These are phyloP conservation scores for Leishmania tropica DNA, from an alignment of 208 protist genomes.

Conservation along the genomic window DNA sequence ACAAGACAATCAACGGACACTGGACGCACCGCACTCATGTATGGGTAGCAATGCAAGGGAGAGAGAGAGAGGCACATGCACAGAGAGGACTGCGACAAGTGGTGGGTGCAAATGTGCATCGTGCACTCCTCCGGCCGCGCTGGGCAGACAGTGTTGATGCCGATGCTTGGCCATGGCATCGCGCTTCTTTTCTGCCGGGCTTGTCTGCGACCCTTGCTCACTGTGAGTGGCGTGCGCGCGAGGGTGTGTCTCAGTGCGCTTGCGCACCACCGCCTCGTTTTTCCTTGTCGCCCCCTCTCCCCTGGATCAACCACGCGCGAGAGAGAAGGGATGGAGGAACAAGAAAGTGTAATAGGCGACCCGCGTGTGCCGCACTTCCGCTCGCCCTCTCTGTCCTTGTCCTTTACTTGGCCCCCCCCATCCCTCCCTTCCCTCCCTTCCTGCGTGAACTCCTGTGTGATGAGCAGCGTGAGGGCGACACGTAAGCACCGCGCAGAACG, in stretches of 20 bases:
- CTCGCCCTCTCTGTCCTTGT: background rate
- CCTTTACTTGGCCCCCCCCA: background rate
- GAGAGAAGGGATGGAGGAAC: background rate
- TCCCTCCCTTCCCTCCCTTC: too few species aligned
- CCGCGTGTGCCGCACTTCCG: background rate
- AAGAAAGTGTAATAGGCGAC: background rate
- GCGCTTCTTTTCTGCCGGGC: background rate
- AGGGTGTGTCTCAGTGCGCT: background rate
- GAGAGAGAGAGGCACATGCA: background rate
- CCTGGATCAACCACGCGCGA: background rate
- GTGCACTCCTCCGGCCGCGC: background rate
- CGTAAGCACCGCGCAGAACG: background rate
- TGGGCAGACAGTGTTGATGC: background rate
- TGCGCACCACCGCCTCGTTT: background rate
- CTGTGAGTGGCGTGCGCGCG: background rate
- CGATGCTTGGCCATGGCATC: background rate
- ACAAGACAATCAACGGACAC: background rate
- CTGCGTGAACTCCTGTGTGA: background rate
- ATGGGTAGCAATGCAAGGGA: background rate
- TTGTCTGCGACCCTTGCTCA: background rate
- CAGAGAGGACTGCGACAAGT: background rate
- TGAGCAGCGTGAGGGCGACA: too few species aligned
- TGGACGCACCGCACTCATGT: background rate
- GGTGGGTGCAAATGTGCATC: background rate
- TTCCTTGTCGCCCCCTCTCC: background rate